Evolutionary conservation across 139 green algal genomes (phyloP).

Genomic region (Zygnema cylindricum): DNA sequence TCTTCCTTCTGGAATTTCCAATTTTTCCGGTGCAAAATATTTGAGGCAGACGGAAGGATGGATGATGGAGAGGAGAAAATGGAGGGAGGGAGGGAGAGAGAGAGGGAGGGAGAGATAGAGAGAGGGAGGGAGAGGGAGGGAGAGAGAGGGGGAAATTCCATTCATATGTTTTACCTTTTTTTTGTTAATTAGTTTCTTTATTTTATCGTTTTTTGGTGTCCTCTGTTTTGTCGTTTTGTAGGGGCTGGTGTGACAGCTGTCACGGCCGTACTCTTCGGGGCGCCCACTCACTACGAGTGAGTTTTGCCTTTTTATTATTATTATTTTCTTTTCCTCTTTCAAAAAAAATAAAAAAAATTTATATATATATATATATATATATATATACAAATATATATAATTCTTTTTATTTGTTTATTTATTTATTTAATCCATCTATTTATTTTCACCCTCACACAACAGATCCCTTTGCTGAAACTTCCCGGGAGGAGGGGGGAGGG

Average conservation of each 20-base stretch:
- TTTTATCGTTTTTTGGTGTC: not conserved
- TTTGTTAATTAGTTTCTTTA: not conserved
- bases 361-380: not conserved
- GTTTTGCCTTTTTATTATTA: not conserved
- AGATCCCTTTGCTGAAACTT: not conserved
- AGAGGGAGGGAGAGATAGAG: not conserved
- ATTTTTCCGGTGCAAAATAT: not conserved
- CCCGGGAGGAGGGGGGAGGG: not conserved
- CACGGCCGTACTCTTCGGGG: not conserved
- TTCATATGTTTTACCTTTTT: not conserved
- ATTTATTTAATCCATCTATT: not conserved
- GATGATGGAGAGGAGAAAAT: not conserved
- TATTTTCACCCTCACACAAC: not conserved
- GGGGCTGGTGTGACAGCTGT: not conserved
- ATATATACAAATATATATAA: not conserved
- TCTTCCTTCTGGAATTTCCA: not conserved
- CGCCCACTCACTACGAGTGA: not conserved
- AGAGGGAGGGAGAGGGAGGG: not conserved
- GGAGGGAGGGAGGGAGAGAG: not conserved
- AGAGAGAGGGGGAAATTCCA: not conserved
- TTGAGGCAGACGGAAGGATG: not conserved
- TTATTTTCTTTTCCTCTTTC: not conserved
- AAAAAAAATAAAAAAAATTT: not conserved
- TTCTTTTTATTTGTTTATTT: not conserved
- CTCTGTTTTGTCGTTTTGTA: not conserved